phyloP scores from a whole-genome alignment of 768 basidiomycete genomes.

The Tylopilus sp. region DNA sequence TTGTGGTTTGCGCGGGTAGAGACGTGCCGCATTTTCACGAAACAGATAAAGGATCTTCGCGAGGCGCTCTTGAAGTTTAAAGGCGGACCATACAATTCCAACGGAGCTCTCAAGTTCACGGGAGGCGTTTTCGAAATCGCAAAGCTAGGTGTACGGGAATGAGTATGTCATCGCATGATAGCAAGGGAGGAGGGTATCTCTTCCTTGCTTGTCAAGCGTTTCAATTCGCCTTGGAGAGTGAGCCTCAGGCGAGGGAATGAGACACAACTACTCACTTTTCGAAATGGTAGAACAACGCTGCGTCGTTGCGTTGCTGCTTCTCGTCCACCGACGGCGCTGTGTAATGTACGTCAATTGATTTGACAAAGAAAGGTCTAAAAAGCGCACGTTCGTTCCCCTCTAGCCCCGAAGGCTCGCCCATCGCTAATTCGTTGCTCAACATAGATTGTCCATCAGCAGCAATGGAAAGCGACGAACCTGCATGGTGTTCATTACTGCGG shows the following conservation, averaged over 20 bases:
- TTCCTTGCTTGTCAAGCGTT: conserved; percentile 46
- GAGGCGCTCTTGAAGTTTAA: conserved; percentile 48
- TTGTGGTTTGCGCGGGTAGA: conserved; percentile 49
- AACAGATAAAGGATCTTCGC: conserved; percentile 49
- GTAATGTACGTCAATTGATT: conserved; percentile 9
- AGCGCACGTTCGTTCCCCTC: conserved; percentile 17
- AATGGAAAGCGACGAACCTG: conserved; percentile 27
- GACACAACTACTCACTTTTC: conserved; percentile 36
- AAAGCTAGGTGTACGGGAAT: conserved; percentile 43
- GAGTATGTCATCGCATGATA: too few relatives aligned
- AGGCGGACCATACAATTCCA: conserved; percentile 53
- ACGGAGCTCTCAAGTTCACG: conserved; percentile 55
- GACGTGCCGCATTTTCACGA: conserved; percentile 53
- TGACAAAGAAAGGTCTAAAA: too few relatives aligned
- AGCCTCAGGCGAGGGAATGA: conserved; percentile 2
- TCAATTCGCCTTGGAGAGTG: conserved; percentile 38
- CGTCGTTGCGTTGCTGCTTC: conserved; percentile 47
- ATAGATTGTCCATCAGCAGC: too few relatives aligned
- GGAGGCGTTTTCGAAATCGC: conserved; percentile 53
- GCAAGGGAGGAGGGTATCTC: conserved; percentile 35
- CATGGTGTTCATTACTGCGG: conserved; percentile 35
- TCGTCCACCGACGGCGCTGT: conserved; percentile 46
- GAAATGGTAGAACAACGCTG: conserved; percentile 46
- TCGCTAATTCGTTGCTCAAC: too few relatives aligned
- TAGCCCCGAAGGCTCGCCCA: too few relatives aligned